Evolutionary conservation across 371 early-diverging fungal genomes (phyloP), one percentile per base, ranked within the genome.

Genomic region (Mucor indicus): DNA sequence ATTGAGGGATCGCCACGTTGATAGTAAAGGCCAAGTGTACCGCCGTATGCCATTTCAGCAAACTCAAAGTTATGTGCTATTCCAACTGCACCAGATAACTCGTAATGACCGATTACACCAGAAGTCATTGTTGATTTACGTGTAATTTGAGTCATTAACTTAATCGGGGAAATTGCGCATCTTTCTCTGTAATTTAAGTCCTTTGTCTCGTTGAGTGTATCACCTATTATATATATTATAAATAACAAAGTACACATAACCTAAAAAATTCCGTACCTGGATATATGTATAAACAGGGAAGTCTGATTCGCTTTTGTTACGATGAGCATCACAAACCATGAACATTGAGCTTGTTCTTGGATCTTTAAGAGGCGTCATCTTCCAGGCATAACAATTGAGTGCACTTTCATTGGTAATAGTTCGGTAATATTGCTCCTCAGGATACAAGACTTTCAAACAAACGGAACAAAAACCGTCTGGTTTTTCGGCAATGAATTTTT

Each of bases 1-100:
- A 2, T 12, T 23, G 22, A 10, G 31, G 29, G 2, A n/a, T 40
- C 33, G 1, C 49, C 50, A 11, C 36, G 6, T 19, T 38, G 33
- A 17, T 22, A 48, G 10, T 33, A 49, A 3, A 51, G 17, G 12
- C 44, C 22, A 1, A 44, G 21, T 0, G 44, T 37, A 3, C 52
- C 52, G 17, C 38, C 38, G 24, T 51, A 44, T 6, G 44, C 19
- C 45, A 51, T 38, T 4, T 38, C 31, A 4, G 52, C 44, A 15
- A 44, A 38, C 23, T 51, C 52, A 23, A 44, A 51, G 13, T 51
- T 51, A 15, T 38, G 45, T 2, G 4, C 31, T 2, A 7, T 4
- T 17, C 10, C 8, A 8, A 51, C 22, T 30, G 22, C 11, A 1
- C 44, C 44, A 8, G 20, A 30, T 0, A 51, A 3, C 4, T 38